Evolutionary conservation across 371 early-diverging fungal species (phyloP), one percentile per base, ranked within the genome.

Genomic region (Haplosporangium sp.): DNA sequence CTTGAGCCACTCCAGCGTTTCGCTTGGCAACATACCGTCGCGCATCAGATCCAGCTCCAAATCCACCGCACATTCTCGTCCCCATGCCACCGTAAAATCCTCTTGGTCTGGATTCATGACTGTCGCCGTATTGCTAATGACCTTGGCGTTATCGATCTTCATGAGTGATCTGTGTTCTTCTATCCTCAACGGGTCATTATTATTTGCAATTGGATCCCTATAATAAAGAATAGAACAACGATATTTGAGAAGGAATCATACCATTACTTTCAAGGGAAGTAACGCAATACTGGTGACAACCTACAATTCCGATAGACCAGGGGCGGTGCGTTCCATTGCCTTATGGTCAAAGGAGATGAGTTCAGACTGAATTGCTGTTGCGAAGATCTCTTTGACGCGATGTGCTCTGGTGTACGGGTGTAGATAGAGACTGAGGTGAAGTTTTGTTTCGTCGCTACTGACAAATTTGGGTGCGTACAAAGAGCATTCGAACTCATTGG

Each of bases 31-130:
- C 10, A 76, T n/a, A 0, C 68, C 57, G 13, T n/a, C 13, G 14
- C 59, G 20, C 2, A 66, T 45, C 7, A 76, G 52, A 2, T 62
- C 55, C 18, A 77, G 16, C 12, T 68, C 69, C 9, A 72, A 23
- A 29, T 77, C 79, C 21, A 77, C 20, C 1, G 69, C 58, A 23
- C 18, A 4, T 21, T 68, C 72, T 48, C 72, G 67, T 11, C 79
- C 79, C 79, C 79, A 77, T 4, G 16, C 51, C 5, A 62, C 21
- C 12, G 65, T 43, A 29, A 60, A 68, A 4, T 63, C 62, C 14
- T 64, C 65, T 9, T 77, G 65, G 47, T 72, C 72, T 21, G 79
- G 79, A 38, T 77, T 71, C 18, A 13, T 14, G n/a, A 77, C 14
- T 2, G 50, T 59, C 16, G 59, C 23, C 8, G 36, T 43, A 7